Percentiles rank a stretch among this genome's conserved stretches.
Conservation (phyloP, 163 green algal species). For the Scenedesmus sp. region DNA sequence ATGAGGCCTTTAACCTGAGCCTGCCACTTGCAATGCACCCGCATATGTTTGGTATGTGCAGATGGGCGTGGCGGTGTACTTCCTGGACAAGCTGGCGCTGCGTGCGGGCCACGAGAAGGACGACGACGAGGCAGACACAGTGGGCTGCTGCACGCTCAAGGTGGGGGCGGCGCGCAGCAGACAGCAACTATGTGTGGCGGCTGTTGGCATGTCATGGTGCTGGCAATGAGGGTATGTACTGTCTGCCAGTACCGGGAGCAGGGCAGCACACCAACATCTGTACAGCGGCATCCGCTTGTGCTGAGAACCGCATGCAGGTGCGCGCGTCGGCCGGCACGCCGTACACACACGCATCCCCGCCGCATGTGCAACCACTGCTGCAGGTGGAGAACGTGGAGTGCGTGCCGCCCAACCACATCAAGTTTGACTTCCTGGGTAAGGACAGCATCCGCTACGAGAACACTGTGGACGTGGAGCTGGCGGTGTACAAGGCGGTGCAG, state of each 20-base stretch:
- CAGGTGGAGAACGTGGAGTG: conserved; percentile 94
- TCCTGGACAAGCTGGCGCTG: conserved; percentile 98
- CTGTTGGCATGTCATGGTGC: no score
- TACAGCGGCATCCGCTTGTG: not conserved
- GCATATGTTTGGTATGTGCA: conserved; percentile 57
- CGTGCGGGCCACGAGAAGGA: conserved; percentile 99
- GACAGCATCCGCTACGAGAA: conserved; percentile 95
- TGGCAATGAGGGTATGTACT: no score
- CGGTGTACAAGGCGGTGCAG: conserved; percentile 90
- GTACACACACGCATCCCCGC: no score
- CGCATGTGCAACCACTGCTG: not conserved
- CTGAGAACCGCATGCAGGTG: no score
- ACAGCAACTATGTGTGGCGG: no score
- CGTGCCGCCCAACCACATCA: conserved; percentile 81
- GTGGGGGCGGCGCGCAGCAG: conserved; percentile 51
- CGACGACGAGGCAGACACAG: conserved; percentile 99
- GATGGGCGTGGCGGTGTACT: conserved; percentile 96
- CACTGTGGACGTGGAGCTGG: conserved; percentile 76
- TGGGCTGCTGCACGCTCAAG: conserved; percentile 97
- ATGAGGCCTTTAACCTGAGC: no score
- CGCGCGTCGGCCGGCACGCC: no score
- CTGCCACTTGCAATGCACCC: no score
- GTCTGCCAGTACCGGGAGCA: not conserved
- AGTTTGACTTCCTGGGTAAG: conserved; percentile 99
- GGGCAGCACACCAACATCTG: not conserved